Evolutionary conservation across 2,329 filamentous ascomycete genomes (phyloP), one percentile per base, ranked within the genome.

Genomic region (Monascus ruber): DNA sequence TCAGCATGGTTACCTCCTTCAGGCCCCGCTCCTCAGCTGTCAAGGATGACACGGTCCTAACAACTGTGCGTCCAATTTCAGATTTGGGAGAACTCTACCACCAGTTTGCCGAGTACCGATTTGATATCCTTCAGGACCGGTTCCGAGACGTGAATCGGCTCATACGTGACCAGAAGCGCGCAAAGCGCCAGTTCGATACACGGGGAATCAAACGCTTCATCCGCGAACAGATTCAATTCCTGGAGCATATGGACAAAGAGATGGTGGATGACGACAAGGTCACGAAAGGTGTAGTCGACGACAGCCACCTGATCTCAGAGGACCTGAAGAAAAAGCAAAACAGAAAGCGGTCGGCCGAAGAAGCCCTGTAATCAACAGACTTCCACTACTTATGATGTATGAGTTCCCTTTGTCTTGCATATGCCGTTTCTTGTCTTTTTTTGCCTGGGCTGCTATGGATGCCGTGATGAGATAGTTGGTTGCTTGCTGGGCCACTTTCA

Each of bases 1-100:
- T 83, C 57, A 75, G 68, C 33, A 77, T 79, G 62, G 76, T 83
- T 37, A 83, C 79, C 0, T 76, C 74, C 4, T 81, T 81, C 62
- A 70, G 79, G 6, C 76, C 79, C 2, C 71, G 69, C 37, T 70
- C 66, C 24, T 64, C 76, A 2, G 62, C 61, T 17, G 51, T 74
- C 33, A 68, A 66, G 10, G 79, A 83, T 49, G 76, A 81, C 48
- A 74, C 73, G 1, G 73, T 76, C 3, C 64, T 83, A 32, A 74
- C 69, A 3, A 79, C 73, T 0, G 72, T 80, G 9, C 71, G 77
- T 1, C 65, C 65, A 1, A 73, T 81, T 44, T 79, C 74, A 3
- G 62, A 79, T 44, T 59, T 77, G 2, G 62, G 64, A 0, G 70
- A 74, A 47, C 63, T 81, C 2, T 82, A 82, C 57, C 67, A 69